These are phyloP conservation scores for Pisolithus microcarpus DNA, from an alignment of 768 basidiomycete genomes.

Conservation along the genomic window DNA sequence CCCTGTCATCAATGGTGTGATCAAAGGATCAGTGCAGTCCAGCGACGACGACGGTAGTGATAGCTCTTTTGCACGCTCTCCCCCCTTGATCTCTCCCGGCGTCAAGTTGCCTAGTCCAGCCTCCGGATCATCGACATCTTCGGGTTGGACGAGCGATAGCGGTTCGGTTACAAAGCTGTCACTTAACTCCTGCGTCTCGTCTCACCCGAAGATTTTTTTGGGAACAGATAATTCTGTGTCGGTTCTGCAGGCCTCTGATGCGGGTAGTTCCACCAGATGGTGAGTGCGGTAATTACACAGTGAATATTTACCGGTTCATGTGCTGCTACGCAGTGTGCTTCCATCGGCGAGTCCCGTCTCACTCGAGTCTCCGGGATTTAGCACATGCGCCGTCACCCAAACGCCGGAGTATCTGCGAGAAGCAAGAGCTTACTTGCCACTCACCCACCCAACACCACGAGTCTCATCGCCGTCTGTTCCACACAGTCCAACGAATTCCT, in stretches of 20 bases:
- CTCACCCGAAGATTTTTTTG: conserved; percentile 5
- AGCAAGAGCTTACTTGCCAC: conserved; percentile 26
- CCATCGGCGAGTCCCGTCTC: conserved; percentile 25
- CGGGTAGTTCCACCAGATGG: conserved; percentile 11
- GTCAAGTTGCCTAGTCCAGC: conserved; percentile 23
- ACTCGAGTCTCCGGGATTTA: conserved; percentile 27
- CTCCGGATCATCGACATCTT: conserved; percentile 16
- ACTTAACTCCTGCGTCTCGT: conserved; percentile 2
- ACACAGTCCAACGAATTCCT: conserved; percentile 18
- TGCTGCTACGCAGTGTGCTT: conserved; percentile 13
- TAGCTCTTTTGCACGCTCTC: conserved; percentile 21
- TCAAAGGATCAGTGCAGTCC: neutral
- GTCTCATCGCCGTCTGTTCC: conserved; percentile 6
- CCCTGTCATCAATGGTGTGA: conserved; percentile 8
- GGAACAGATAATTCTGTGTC: conserved; percentile 6
- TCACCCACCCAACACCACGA: conserved; percentile 18
- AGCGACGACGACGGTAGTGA: conserved; percentile 12
- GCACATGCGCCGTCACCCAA: conserved; percentile 20
- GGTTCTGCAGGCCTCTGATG: conserved; percentile 20
- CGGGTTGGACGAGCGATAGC: conserved; percentile 25
- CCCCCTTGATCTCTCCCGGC: conserved; percentile 21
- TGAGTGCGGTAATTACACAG: neutral
- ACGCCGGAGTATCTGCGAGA: conserved; percentile 28
- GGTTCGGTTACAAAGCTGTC: conserved; percentile 14
- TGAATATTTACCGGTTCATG: neutral